phyloP scores from a whole-genome alignment of 2,329 filamentous ascomycete species.

The Ceratocystis destructans region DNA sequence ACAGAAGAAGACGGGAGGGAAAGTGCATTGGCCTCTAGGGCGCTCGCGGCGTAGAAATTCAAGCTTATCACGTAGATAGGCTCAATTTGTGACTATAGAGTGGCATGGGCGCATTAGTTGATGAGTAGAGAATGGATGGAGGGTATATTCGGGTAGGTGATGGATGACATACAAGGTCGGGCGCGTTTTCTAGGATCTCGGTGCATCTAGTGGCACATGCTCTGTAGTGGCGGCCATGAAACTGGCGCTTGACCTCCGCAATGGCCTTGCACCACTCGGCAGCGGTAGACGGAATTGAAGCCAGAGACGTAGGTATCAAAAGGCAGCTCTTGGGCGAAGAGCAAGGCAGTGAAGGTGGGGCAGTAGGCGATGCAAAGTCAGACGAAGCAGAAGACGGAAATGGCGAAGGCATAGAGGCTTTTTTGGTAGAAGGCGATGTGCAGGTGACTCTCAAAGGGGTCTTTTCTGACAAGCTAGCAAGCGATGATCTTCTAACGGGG shows the following conservation, averaged over 20 bases:
- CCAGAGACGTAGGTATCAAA: conserved; percentile 19
- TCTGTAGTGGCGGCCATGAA: conserved; percentile 37
- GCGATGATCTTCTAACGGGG: conserved; percentile 8
- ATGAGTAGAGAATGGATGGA: background rate
- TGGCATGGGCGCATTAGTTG: conserved; percentile 18
- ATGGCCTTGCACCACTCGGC: conserved; percentile 40
- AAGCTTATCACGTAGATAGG: conserved; percentile 44
- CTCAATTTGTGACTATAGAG: conserved; percentile 30
- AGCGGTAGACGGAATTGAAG: conserved; percentile 31
- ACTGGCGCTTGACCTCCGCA: conserved; percentile 41
- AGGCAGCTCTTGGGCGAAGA: conserved; percentile 11
- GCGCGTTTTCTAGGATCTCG: conserved; percentile 38
- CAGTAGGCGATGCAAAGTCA: too few relatives aligned
- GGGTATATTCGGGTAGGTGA: background rate
- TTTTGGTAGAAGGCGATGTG: background rate
- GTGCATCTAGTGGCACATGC: conserved; percentile 40
- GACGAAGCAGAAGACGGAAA: background rate
- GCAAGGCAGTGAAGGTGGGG: background rate
- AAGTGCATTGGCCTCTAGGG: conserved; percentile 43
- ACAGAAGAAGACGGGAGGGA: conserved; percentile 34
- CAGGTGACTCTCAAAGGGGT: conserved; percentile 24
- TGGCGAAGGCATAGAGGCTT: background rate
- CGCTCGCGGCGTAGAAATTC: conserved; percentile 48
- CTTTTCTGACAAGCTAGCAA: conserved; percentile 19
- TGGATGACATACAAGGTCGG: conserved; percentile 30